A percentile compares a stretch with the other conserved stretches of the same genome.
Evolutionary conservation across 1,139 yeast genomes (phyloP).

Genomic region (Geotrichum histeridarum): DNA sequence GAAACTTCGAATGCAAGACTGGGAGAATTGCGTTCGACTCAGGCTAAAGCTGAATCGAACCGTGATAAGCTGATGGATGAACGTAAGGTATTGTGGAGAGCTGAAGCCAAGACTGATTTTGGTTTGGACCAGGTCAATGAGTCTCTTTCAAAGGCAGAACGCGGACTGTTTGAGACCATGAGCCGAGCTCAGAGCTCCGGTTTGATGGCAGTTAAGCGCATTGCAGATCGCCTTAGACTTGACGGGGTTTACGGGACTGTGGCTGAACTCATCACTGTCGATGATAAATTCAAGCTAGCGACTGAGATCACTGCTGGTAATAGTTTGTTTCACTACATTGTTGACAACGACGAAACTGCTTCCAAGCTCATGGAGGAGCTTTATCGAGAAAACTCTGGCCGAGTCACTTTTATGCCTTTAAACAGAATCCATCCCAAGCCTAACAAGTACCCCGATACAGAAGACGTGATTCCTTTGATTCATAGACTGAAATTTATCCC

Average conservation of each 20-base stretch:
- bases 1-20: slow-evolving; percentile 35
- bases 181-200: slow-evolving; percentile 61
- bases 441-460: slow-evolving; percentile 49
- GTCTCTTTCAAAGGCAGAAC: slow-evolving; percentile 54
- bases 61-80: slow-evolving; percentile 50
- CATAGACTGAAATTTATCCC: slow-evolving; percentile 60
- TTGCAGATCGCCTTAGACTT: slow-evolving; percentile 49
- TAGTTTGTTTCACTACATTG: slow-evolving; percentile 81
- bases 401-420: slow-evolving; percentile 87
- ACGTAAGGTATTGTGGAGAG: slow-evolving; percentile 74
- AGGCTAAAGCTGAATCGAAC: slow-evolving; percentile 20
- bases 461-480: slow-evolving; percentile 61
- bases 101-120: slow-evolving; percentile 60
- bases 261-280: slow-evolving; percentile 75
- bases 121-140: slow-evolving; percentile 51
- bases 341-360: slow-evolving; percentile 84
- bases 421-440: slow-evolving; percentile 53
- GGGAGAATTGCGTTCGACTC: slow-evolving; percentile 19
- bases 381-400: slow-evolving; percentile 63
- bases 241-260: slow-evolving; percentile 74
- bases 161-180: slow-evolving; percentile 55
- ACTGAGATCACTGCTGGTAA: slow-evolving; percentile 87
- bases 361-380: slow-evolving; percentile 71
- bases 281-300: slow-evolving; percentile 78
- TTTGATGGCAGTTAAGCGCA: slow-evolving; percentile 57